Percentiles rank a stretch among this genome's conserved stretches.
Conservation (phyloP, 2,329 filamentous ascomycete genomes). For the Exophiala aquamarina region DNA sequence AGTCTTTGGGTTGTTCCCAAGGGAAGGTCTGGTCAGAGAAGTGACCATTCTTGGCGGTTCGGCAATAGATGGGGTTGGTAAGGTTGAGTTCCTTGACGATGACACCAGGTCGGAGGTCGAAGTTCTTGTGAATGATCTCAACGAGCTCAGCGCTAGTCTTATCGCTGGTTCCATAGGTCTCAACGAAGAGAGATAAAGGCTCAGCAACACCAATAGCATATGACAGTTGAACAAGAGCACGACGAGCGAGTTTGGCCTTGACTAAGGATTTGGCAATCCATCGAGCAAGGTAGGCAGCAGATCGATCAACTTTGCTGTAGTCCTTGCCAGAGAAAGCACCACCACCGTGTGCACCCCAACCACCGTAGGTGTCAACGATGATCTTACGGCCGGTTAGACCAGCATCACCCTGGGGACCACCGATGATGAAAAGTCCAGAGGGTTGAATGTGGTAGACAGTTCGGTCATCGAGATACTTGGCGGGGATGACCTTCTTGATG, state of each 20-base stretch:
- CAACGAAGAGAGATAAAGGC: conserved; percentile 96
- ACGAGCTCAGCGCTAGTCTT: conserved; percentile 92
- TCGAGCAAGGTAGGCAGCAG: conserved; percentile 92
- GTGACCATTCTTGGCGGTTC: conserved; percentile 99
- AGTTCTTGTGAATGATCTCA: conserved; percentile 91
- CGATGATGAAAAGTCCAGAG: conserved; percentile 97
- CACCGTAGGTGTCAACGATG: conserved; percentile 99
- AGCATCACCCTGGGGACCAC: conserved; percentile 97
- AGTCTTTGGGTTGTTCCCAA: conserved; percentile 97
- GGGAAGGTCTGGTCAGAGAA: conserved; percentile 97
- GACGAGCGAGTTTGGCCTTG: conserved; percentile 81
- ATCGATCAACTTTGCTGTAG: conserved; percentile 99
- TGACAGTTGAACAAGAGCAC: conserved; percentile 93
- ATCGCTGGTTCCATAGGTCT: conserved; percentile 91
- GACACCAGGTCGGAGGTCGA: conserved; percentile 95
- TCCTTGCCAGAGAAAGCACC: conserved; percentile 99
- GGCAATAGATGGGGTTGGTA: conserved; percentile 93
- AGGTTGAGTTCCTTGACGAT: conserved; percentile 97
- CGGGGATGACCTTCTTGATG: conserved; percentile 90
- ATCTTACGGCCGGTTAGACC: conserved; percentile 99
- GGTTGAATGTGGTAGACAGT: conserved; percentile 99
- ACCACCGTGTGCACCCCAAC: conserved; percentile 99
- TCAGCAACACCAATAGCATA: conserved; percentile 99
- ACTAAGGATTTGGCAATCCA: conserved; percentile 99
- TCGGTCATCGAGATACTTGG: conserved; percentile 85